A percentile compares a stretch with the other conserved stretches of the same genome.
Evolutionary conservation across 495 filamentous ascomycete species (phyloP).

Genomic region (Cudoniella acicularis): DNA sequence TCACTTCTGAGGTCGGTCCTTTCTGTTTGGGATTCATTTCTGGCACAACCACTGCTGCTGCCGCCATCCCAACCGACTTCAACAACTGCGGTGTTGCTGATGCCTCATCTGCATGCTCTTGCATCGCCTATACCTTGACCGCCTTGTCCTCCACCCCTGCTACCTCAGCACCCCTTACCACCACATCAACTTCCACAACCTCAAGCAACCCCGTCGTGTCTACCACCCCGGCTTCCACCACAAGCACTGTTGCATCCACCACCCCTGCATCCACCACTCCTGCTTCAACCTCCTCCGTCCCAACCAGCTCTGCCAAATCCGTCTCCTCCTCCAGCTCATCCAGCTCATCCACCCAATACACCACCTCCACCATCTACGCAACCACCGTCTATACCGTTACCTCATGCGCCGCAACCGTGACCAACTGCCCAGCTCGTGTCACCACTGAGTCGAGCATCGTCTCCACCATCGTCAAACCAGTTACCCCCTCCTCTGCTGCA

Average conservation of each 20-base stretch:
- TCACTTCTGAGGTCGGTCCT: constrained; percentile 14
- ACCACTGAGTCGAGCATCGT: background rate
- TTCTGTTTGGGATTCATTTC: constrained; percentile 28
- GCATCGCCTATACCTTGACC: constrained; percentile 31
- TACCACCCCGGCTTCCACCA: background rate
- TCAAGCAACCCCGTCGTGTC: background rate
- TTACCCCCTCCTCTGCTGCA: background rate
- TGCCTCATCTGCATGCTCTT: constrained; percentile 36
- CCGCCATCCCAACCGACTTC: constrained; percentile 27
- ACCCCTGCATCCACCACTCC: background rate
- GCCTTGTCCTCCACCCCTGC: constrained; percentile 8
- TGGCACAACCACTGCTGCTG: constrained; percentile 18
- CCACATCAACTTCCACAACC: constrained; percentile 4
- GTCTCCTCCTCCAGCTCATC: background rate
- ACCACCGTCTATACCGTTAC: constrained; percentile 56
- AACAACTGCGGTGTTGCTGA: constrained; percentile 26
- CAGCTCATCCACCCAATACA: background rate
- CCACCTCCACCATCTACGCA: constrained; percentile 49
- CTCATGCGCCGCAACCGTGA: constrained; percentile 51
- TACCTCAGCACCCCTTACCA: constrained; percentile 4
- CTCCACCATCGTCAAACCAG: background rate
- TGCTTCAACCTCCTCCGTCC: background rate
- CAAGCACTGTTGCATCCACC: background rate
- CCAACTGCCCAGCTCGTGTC: constrained; percentile 53
- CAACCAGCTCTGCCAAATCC: background rate